A percentile compares a stretch with the other conserved stretches of the same genome.
These are phyloP conservation scores for Diversispora epigaea DNA, from an alignment of 192 early-diverging fungal genomes.

Conservation along the genomic window DNA sequence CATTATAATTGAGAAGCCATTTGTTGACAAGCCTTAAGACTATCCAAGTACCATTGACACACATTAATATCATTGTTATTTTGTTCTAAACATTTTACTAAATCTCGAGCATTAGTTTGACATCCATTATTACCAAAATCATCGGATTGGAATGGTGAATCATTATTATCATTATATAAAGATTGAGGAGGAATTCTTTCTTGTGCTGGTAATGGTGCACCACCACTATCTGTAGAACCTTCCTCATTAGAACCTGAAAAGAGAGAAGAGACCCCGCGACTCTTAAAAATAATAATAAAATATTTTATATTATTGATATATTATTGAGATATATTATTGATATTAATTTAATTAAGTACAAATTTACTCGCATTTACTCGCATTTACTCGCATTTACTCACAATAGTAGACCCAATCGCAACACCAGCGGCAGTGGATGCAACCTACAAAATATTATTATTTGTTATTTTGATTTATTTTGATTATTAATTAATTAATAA, in stretches of 20 bases:
- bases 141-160: constrained; percentile 28
- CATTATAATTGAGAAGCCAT: constrained; percentile 46
- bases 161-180: not conserved
- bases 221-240: constrained; percentile 31
- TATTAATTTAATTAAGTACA: not conserved
- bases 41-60: constrained; percentile 91
- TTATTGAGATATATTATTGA: not conserved
- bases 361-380: not conserved
- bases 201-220: not conserved
- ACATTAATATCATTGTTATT: constrained; percentile 75
- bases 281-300: not conserved
- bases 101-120: constrained; percentile 78
- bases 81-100: constrained; percentile 82
- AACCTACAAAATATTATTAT: constrained; percentile 54
- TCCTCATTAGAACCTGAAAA: constrained; percentile 47
- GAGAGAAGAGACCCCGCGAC: constrained; percentile 43
- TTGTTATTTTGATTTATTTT: not conserved
- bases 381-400: constrained; percentile 47
- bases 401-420: constrained; percentile 85
- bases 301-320: not conserved
- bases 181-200: constrained; percentile 4
- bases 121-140: constrained; percentile 46
- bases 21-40: constrained; percentile 85
- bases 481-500: too few species aligned
- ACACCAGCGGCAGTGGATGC: constrained; percentile 93